Base-by-base conservation (phyloP, 2,329 filamentous ascomycete species). In the Talaromyces sp. region DNA sequence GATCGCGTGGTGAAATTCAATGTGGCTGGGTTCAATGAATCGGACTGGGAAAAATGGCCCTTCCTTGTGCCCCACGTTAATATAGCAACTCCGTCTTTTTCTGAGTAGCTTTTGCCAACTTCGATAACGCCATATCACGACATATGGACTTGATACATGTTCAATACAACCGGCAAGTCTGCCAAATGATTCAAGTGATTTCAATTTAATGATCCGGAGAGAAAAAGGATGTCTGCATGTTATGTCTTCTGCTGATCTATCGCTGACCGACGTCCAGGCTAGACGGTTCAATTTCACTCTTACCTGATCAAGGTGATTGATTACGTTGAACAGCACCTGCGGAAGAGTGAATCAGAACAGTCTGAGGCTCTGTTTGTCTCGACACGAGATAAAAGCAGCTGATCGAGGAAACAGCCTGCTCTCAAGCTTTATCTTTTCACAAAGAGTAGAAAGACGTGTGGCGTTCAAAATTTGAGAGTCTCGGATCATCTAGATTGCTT, bases 51-150 rank as follows among this genome's bases (percentile, higher is more conserved):
- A 35, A 54, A 35, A 18, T 52, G 50, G 5, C 50, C 28, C 48
- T n/a, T 52, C 28, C 4, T 52, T 21, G n/a, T 52, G 31, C 50
- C 50, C 50, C 50, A 54, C 50, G 50, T 54, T 9, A 23, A 35
- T 1, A 40, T 16, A 40, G 18, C 39, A 40, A 31, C 50, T 5
- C 48, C 9, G 5, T 52, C 14, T 9, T 8, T 21, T 35, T 14
- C 14, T 23, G 2, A 31, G 11, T 31, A 37, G 28, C 28, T 1
- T 23, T 8, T 28, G 33, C 25, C 16, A 18, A 5, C 16, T 48
- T 52, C 18, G 25, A 21, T 52, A 52, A 52, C 48, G 48, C 25
- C 48, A 52, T 52, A 35, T 52, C 25, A 52, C 48, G 48, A 28
- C 48, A 33, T 52, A n/a, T 9, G 1, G 21, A 33, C 21, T 12